Base-by-base conservation (phyloP, 306 rosid genomes). In the Ammopiptanthus mongolicus region DNA sequence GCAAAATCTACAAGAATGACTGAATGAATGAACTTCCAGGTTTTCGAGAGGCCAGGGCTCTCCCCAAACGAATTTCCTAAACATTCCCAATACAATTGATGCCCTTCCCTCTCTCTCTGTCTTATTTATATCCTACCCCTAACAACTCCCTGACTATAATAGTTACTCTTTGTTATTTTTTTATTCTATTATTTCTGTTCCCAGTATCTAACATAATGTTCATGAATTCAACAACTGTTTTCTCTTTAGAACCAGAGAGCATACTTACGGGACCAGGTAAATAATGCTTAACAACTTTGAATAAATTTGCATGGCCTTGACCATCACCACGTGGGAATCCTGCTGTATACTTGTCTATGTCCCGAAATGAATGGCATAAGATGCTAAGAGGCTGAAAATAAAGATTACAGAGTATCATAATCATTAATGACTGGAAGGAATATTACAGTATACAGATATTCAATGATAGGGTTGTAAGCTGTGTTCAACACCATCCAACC, bases 251-350 rank as follows among this genome's bases (percentile, higher is more conserved):
- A 67, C 78, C 19, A 76, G 63, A 63, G 41, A 87, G 69, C 71
- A 77, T 52, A 90, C 98, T 91, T 83, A 94, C 98, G 13, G 98
- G 98, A 55, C 98, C 98, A 63, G 98, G 98, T 79, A 94, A 85
- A 89, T 79, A 90, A 47, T 88, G 93, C 87, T 94, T 94, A 65
- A 91, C 89, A 76, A 79, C 89, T 60, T 90, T 90, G 86, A 91
- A 94, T 71, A 91, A 76, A 81, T 83, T 87, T 28, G 89, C 85
- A 80, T 90, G 93, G 55, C 97, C 98, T 85, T 86, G 97, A 81
- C 93, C 88, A 79, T 91, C 97, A 2, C 98, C 98, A 3, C 88
- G 80, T 34, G 98, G 97, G 75, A 91, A 90, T 57, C 98, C 97
- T 52, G 89, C 78, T 28, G 98, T 91, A 83, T 86, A 94, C 19